Evolutionary conservation across 1,139 yeast genomes (phyloP), one percentile per base, ranked within the genome.

Genomic region (Zhuliangozyma blackwelliae): DNA sequence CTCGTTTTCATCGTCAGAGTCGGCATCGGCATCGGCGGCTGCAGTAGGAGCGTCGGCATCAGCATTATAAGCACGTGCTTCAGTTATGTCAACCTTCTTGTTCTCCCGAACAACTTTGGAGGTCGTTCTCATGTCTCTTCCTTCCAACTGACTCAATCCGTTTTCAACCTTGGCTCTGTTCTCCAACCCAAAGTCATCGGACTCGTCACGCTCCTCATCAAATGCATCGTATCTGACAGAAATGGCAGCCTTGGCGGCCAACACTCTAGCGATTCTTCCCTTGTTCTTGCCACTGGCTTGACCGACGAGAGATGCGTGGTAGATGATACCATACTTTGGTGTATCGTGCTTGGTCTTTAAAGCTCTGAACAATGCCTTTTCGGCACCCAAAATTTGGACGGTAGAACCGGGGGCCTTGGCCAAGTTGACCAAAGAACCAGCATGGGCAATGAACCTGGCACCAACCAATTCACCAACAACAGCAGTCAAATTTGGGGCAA

Each of bases 351-450:
- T 92, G 50, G 98, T 92, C 76, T 92, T 92, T 62, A 92, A 79
- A 49, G 98, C 98, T 73, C 98, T 84, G 79, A 92, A 92, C 50
- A 92, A 76, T 35, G 98, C 98, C 79, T 92, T 92, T 72, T 92
- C 98, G 51, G 98, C 98, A 68, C 98, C 98, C 57, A 92, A 77
- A 51, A 92, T 92, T 75, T 92, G 98, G 40, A 92, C 94, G 44
- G 99, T 92, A 19, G 98, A 92, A 40, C 98, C 98, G 51, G 98
- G 97, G 65, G 94, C 96, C 67, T 92, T 92, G 44, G 97, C 90
- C 60, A 92, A 75, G 65, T 88, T 88, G 49, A 97, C 89, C 61
- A 92, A 77, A 49, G 97, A 90, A 64, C 98, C 98, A 43, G 98
- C 96, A 60, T 92, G 98, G 35, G 98, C 90, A 52, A 92, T 92